Evolutionary conservation across 2,329 filamentous ascomycete genomes (phyloP).

Genomic region (Aspergillus awamori): DNA sequence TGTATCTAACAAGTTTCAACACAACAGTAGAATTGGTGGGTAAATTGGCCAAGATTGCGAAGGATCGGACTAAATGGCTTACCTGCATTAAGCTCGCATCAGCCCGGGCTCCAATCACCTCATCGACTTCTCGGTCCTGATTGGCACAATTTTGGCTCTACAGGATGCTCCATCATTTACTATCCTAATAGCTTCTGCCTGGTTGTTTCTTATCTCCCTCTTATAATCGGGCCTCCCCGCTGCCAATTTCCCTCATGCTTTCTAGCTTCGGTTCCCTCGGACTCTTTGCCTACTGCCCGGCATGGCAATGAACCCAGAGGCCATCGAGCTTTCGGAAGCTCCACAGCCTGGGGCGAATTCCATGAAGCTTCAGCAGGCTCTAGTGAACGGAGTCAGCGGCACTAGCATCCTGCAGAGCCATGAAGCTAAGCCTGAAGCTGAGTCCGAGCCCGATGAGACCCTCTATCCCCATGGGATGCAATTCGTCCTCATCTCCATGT

Average conservation of each 20-base stretch:
- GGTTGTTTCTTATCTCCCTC: neutral
- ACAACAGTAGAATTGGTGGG: no score
- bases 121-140: neutral
- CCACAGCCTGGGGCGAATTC: neutral
- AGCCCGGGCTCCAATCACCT: neutral
- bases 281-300: neutral
- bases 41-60: no score
- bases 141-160: neutral
- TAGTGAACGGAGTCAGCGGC: neutral
- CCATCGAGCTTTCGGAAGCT: neutral
- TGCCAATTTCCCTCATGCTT: neutral
- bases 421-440: neutral
- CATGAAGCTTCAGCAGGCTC: neutral
- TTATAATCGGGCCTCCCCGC: neutral
- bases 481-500: constrained; percentile 2
- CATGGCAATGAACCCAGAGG: neutral
- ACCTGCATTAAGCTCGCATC: neutral
- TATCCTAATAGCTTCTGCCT: neutral
- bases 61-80: neutral
- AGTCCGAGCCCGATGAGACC: neutral
- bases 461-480: neutral
- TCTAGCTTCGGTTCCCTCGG: neutral
- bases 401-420: neutral
- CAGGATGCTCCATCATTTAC: neutral
- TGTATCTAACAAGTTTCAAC: no score